Conservation (phyloP, 495 filamentous ascomycete species). For the Xylaria flabelliformis region DNA sequence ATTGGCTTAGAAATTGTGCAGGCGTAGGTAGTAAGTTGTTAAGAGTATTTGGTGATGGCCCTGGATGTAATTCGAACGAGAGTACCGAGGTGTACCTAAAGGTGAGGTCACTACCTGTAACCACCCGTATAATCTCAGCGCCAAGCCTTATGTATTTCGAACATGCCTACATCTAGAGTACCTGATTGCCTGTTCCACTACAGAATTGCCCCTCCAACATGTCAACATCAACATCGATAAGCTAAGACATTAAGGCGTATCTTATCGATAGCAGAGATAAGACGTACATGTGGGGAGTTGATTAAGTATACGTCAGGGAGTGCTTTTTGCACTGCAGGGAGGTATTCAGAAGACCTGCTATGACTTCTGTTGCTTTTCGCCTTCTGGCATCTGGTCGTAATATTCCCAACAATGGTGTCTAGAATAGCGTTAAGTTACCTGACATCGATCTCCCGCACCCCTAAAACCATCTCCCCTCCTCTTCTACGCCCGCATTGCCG, state of each 20-base stretch:
- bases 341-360: neutral
- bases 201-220: constrained; percentile 5
- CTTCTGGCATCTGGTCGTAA: neutral
- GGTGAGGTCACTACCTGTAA: neutral
- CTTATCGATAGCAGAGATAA: neutral
- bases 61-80: neutral
- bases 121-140: neutral
- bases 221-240: neutral
- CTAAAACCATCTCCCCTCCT: constrained; percentile 21
- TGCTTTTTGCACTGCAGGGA: neutral
- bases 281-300: neutral
- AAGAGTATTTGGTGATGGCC: neutral
- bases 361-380: neutral
- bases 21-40: neutral
- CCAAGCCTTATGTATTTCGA: neutral
- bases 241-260: neutral
- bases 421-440: constrained; percentile 32
- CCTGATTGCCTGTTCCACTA: neutral
- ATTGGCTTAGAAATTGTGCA: neutral
- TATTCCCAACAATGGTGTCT: constrained; percentile 13
- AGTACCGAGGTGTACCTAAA: neutral
- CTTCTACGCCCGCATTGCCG: constrained; percentile 30
- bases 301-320: neutral
- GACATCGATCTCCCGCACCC: constrained; percentile 17
- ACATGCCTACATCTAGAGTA: neutral